Evolutionary conservation across 2,329 filamentous ascomycete genomes (phyloP).

Genomic region (Aspergillus terreus): DNA sequence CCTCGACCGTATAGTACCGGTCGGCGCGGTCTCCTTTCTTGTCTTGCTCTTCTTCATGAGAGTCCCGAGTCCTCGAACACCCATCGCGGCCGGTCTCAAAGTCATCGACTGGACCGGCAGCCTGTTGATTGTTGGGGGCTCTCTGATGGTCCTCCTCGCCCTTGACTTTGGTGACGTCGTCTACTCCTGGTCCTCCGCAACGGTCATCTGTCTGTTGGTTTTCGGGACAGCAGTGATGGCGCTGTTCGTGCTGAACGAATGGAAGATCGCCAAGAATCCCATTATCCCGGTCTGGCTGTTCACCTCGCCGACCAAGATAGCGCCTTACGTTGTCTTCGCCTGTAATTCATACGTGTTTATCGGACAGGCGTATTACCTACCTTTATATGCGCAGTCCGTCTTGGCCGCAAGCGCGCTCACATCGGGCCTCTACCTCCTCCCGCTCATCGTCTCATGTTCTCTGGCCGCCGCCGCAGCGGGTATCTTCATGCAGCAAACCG

Average conservation of each 20-base stretch:
- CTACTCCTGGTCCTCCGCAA: slow-evolving; percentile 51
- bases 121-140: slow-evolving; percentile 46
- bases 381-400: slow-evolving; percentile 68
- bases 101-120: slow-evolving; percentile 55
- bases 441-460: slow-evolving; percentile 50
- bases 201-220: slow-evolving; percentile 52
- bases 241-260: not conserved
- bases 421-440: slow-evolving; percentile 57
- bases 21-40: slow-evolving; percentile 46
- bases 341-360: slow-evolving; percentile 53
- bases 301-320: slow-evolving; percentile 51
- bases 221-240: slow-evolving; percentile 33
- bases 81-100: slow-evolving; percentile 43
- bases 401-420: slow-evolving; percentile 56
- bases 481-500: slow-evolving; percentile 46
- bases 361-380: slow-evolving; percentile 66
- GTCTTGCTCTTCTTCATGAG: slow-evolving; percentile 50
- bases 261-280: slow-evolving; percentile 60
- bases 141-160: slow-evolving; percentile 50
- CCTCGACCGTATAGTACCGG: slow-evolving; percentile 26
- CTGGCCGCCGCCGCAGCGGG: slow-evolving; percentile 43
- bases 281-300: slow-evolving; percentile 64
- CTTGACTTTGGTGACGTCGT: slow-evolving; percentile 51
- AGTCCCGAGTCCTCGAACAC: slow-evolving; percentile 53
- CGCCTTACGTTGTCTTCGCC: slow-evolving; percentile 44